Percentiles rank a stretch among this genome's conserved stretches.
These are phyloP conservation scores for Antitrichia curtipendula DNA, from an alignment of 225 moss, liverwort and hornwort genomes.

Conservation along the genomic window DNA sequence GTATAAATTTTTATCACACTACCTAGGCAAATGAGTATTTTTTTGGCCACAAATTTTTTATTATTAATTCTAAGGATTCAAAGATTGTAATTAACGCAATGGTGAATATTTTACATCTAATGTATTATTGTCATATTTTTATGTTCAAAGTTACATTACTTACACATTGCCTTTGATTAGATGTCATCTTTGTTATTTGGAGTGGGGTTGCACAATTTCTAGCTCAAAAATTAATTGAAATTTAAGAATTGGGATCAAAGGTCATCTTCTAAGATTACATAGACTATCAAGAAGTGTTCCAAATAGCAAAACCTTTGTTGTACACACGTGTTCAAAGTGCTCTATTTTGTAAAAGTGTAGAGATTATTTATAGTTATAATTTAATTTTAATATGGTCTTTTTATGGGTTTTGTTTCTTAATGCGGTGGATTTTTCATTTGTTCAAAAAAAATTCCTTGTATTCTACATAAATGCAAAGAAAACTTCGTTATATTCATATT, in stretches of 20 bases:
- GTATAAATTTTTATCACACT: neutral
- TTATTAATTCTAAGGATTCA: neutral
- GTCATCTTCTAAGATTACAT: neutral
- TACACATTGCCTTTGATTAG: neutral
- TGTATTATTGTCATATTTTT: neutral
- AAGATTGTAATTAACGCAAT: neutral
- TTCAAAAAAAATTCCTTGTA: too few relatives aligned
- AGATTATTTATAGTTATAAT: neutral
- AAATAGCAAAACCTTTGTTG: neutral
- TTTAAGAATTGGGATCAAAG: neutral
- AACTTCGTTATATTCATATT: too few relatives aligned
- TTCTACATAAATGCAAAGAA: too few relatives aligned
- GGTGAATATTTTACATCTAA: neutral
- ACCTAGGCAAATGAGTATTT: neutral
- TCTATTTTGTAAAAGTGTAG: neutral
- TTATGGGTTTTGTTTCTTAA: too few relatives aligned
- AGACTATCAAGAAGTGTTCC: neutral
- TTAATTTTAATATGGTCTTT: neutral
- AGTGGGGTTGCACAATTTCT: neutral
- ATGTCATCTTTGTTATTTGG: neutral
- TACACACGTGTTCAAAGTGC: fast-evolving
- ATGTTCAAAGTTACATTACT: neutral
- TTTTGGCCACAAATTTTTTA: neutral
- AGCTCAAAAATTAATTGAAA: neutral
- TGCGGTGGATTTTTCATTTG: too few relatives aligned